phyloP scores from a whole-genome alignment of 495 filamentous ascomycete species.

The Penicillium subrubescens region DNA sequence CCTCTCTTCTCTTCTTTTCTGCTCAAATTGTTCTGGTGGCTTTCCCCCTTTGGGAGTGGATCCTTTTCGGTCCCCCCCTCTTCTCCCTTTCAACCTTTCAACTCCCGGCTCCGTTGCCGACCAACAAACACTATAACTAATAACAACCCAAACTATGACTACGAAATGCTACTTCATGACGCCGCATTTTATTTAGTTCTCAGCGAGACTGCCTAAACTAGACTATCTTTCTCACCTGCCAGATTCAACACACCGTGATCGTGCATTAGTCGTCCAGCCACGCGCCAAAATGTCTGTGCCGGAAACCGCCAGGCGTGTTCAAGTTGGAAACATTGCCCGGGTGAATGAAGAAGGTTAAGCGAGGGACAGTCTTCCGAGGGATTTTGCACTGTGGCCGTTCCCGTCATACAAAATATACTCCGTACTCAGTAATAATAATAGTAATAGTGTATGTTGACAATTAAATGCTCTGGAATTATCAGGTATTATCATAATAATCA shows the following conservation, averaged over 20 bases:
- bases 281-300: slow-evolving; percentile 6
- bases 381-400: slow-evolving; percentile 3
- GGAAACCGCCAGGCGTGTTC: not conserved
- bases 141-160: slow-evolving; percentile 1
- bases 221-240: slow-evolving; percentile 9
- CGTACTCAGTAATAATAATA: not conserved
- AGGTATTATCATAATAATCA: not conserved
- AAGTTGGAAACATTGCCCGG: slow-evolving; percentile 8
- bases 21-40: not conserved
- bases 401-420: not conserved
- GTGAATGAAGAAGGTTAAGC: slow-evolving; percentile 33
- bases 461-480: not conserved
- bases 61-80: not conserved
- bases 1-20: not conserved
- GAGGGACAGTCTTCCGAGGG: slow-evolving; percentile 7
- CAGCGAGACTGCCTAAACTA: slow-evolving; percentile 1
- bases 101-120: slow-evolving; percentile 30
- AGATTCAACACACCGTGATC: slow-evolving; percentile 23
- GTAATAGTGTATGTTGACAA: not conserved
- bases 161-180: not conserved
- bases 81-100: slow-evolving; percentile 10
- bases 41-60: slow-evolving; percentile 19
- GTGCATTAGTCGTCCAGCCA: slow-evolving; percentile 22
- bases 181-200: slow-evolving; percentile 2
- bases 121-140: not conserved